Evolutionary conservation across 306 rosid species (phyloP).

Genomic region (Datisca glomerata): DNA sequence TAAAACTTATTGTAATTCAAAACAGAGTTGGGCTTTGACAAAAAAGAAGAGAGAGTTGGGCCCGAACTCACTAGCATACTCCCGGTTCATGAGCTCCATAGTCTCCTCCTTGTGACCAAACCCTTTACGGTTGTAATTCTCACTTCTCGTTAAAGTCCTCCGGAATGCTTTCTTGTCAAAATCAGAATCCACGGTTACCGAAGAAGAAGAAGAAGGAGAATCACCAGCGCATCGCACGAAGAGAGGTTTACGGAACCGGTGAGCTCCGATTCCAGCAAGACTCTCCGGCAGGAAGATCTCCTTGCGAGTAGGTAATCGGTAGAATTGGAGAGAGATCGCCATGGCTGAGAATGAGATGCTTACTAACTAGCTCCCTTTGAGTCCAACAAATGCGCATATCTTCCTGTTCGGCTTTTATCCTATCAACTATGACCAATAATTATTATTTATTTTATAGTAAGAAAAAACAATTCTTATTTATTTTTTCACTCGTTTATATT

Average conservation of each 20-base stretch:
- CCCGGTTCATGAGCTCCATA: slow-evolving; percentile 74
- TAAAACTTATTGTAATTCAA: too few relatives aligned
- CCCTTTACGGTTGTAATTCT: slow-evolving; percentile 79
- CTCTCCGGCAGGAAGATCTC: slow-evolving; percentile 29
- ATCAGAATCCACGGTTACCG: slow-evolving; percentile 35
- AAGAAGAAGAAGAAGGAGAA: slow-evolving; percentile 17
- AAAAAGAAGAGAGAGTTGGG: too few relatives aligned
- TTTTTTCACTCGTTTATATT: too few relatives aligned
- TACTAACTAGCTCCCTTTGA: slow-evolving; percentile 3
- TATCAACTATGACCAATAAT: neutral
- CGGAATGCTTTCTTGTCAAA: slow-evolving; percentile 86
- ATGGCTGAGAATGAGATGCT: slow-evolving; percentile 22
- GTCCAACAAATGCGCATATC: neutral
- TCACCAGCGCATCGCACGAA: slow-evolving; percentile 50
- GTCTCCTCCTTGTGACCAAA: slow-evolving; percentile 87
- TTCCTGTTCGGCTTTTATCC: slow-evolving; percentile 1
- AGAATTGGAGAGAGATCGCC: slow-evolving; percentile 59
- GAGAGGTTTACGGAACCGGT: slow-evolving; percentile 32
- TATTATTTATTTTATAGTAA: neutral
- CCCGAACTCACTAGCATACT: slow-evolving; percentile 73
- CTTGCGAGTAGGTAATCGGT: slow-evolving; percentile 37
- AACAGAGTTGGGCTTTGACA: too few relatives aligned
- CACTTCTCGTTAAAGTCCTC: slow-evolving; percentile 73
- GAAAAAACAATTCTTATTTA: neutral
- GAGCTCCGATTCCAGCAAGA: slow-evolving; percentile 9